Conservation (phyloP, 164 flowering plant genomes). For the Vitis amurensis region DNA sequence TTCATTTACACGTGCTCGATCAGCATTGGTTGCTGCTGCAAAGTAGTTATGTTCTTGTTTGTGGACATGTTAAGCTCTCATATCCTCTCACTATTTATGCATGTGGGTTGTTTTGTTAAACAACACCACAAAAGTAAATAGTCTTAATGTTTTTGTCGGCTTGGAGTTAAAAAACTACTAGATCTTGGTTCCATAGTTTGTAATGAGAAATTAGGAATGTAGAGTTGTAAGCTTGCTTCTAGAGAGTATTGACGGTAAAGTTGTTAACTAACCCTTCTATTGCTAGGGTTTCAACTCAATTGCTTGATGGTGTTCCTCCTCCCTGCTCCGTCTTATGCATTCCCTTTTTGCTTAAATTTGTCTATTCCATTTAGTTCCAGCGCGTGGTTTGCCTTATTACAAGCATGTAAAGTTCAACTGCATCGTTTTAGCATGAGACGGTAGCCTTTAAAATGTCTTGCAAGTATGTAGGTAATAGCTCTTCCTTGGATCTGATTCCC, state of each 20-base stretch:
- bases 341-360: background rate
- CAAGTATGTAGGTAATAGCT: too few relatives aligned
- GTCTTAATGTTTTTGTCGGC: background rate
- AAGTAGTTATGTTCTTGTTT: slow-evolving; percentile 25
- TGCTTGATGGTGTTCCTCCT: too few relatives aligned
- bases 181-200: too few relatives aligned
- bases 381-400: too few relatives aligned
- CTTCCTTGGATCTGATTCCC: too few relatives aligned
- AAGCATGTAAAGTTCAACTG: too few relatives aligned
- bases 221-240: too few relatives aligned
- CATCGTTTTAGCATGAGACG: too few relatives aligned
- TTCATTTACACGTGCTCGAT: slow-evolving; percentile 68
- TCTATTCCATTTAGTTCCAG: background rate
- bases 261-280: too few relatives aligned
- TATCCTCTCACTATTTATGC: background rate
- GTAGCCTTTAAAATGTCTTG: too few relatives aligned
- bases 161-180: background rate
- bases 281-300: background rate
- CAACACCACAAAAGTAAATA: background rate
- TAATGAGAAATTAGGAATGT: too few relatives aligned
- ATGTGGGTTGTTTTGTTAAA: background rate
- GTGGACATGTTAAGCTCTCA: background rate
- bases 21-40: slow-evolving; percentile 74
- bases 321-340: background rate
- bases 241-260: too few relatives aligned